These are phyloP conservation scores for Cordyceps javanica DNA, from an alignment of 2,329 filamentous ascomycete genomes.

Conservation along the genomic window DNA sequence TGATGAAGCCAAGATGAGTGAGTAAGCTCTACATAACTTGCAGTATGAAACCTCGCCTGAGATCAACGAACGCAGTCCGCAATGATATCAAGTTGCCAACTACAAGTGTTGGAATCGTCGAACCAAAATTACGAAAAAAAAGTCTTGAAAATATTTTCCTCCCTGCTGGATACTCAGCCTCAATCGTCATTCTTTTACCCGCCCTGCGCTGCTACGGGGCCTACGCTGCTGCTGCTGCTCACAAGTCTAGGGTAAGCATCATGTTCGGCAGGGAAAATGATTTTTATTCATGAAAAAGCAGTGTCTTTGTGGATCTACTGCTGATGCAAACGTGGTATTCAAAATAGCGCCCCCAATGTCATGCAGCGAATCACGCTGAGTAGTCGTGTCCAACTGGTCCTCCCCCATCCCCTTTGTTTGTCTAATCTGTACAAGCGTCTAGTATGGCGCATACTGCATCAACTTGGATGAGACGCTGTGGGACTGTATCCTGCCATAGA, in stretches of 20 bases:
- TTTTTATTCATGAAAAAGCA: slow-evolving; percentile 1
- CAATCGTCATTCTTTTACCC: no score
- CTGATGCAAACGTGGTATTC: slow-evolving; percentile 12
- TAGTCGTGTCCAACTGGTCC: background rate
- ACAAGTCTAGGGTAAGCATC: background rate
- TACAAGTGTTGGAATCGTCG: no score
- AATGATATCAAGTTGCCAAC: no score
- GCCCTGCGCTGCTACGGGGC: no score
- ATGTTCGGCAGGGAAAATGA: background rate
- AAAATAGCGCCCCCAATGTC: slow-evolving; percentile 13
- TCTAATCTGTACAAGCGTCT: slow-evolving; percentile 2
- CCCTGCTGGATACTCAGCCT: no score
- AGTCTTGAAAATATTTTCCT: no score
- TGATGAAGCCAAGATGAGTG: no score
- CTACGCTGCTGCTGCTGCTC: no score
- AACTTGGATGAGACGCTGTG: background rate
- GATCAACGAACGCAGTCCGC: no score
- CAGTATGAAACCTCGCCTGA: no score
- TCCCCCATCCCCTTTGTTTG: background rate
- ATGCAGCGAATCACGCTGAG: slow-evolving; percentile 10
- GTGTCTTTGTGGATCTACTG: background rate
- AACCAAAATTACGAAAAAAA: no score
- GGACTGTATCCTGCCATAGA: background rate
- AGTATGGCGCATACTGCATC: background rate
- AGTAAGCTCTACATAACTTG: no score